These are phyloP conservation scores for Globisporangium iwayamae DNA, from an alignment of 352 stramenopile species.

Conservation along the genomic window DNA sequence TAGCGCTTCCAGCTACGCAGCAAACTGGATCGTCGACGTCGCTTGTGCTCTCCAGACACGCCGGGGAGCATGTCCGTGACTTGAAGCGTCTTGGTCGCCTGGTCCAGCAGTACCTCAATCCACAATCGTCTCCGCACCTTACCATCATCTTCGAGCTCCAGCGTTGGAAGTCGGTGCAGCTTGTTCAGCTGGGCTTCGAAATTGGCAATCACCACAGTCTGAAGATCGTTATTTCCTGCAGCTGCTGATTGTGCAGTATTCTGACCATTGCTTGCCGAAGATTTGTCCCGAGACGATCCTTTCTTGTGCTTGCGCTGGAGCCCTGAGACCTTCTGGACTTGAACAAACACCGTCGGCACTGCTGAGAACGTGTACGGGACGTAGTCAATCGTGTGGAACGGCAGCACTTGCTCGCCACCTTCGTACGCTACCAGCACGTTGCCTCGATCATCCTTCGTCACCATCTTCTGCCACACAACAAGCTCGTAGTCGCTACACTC, in stretches of 20 bases:
- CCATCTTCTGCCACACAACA: conserved; percentile 78
- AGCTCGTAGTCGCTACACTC: conserved; percentile 75
- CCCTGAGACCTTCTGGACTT: conserved; percentile 66
- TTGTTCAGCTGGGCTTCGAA: conserved; percentile 84
- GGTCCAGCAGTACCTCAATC: conserved; percentile 73
- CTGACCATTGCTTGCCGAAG: background rate
- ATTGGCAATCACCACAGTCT: conserved; percentile 44
- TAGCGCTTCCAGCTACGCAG: conserved; percentile 79
- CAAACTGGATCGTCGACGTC: conserved; percentile 58
- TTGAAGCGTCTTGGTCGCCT: conserved; percentile 75
- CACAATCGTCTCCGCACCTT: conserved; percentile 62
- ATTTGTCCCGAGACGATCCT: conserved; percentile 7
- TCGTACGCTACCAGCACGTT: conserved; percentile 49
- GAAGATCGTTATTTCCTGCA: background rate
- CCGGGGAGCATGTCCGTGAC: conserved; percentile 81
- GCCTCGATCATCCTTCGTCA: conserved; percentile 47
- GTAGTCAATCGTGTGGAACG: conserved; percentile 80
- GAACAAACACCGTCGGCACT: conserved; percentile 63
- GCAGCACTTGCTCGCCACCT: conserved; percentile 62
- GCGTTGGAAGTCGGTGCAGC: conserved; percentile 71
- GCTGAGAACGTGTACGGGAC: conserved; percentile 68
- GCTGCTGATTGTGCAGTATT: background rate
- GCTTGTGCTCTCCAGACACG: conserved; percentile 63
- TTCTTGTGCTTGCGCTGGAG: conserved; percentile 32
- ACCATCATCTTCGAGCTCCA: conserved; percentile 69